Evolutionary conservation across 129 eudicot species (phyloP), one percentile per base, ranked within the genome.

Genomic region (Ambrosia artemisiifolia): DNA sequence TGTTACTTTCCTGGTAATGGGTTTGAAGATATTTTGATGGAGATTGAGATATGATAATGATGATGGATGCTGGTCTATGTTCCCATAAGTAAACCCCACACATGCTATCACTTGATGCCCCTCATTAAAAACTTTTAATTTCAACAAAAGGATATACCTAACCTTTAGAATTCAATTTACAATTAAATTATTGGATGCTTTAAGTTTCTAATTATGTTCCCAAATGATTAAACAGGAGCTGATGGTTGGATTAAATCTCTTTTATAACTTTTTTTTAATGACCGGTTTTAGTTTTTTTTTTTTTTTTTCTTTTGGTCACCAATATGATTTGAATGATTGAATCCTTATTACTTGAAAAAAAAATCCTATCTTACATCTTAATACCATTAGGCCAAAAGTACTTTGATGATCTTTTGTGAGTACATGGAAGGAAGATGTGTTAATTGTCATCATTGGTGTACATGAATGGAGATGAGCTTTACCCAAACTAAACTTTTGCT

Each of bases 71-170:
- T 59, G 40, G 64, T 57, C 40, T 57, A 30, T 57, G 64, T 57
- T 11, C 40, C n/a, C 17, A 57, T 57, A 19, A 30, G 16, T 12
- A 11, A 57, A 28, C 36, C 38, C 64, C 63, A 28, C 38, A 56
- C 63, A 56, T 56, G 63, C 63, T 56, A 20, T 56, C 63, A 56
- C 16, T 56, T 56, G 63, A 3, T 56, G 36, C 63, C 63, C 63
- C 24, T 56, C 40, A 28, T 57, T 30, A 11, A 11, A 28, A 57
- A 57, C 40, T 9, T 28, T 57, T 11, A 4, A 57, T 3, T 54
- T 12, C 9, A 57, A 57, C 36, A 57, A 11, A 57, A 57, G 28
- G 38, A 38, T 57, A 28, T 36, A 24, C 3, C 38, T 57, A 0
- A 57, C 16, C 17, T 24, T 57, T 24, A 4, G 30, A 11, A 30